Evolutionary conservation across 345 rosid genomes (phyloP).

Genomic region (Populus nigra): DNA sequence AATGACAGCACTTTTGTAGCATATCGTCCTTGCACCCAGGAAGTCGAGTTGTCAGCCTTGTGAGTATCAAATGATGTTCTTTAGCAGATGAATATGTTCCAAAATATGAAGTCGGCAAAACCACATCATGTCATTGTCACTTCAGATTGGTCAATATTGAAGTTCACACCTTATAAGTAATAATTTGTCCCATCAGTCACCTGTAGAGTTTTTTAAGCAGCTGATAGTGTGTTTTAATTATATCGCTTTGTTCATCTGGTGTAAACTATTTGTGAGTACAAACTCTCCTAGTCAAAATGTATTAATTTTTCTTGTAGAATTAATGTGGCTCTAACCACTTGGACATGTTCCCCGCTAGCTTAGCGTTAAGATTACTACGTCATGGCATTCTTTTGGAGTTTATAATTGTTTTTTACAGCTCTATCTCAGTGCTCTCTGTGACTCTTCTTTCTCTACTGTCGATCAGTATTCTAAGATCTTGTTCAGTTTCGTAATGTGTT

Average conservation of each 20-base stretch:
- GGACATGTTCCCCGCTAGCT: not conserved
- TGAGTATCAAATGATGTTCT: constrained; percentile 16
- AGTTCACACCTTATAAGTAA: not conserved
- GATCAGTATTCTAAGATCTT: too few species aligned
- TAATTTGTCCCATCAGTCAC: not conserved
- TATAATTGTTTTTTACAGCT: not conserved
- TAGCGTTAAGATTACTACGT: not conserved
- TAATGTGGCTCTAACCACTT: not conserved
- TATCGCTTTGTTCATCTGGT: not conserved
- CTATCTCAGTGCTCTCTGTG: not conserved
- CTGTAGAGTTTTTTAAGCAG: not conserved
- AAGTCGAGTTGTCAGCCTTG: constrained; percentile 78
- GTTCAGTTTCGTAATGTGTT: too few species aligned
- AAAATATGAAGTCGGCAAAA: not conserved
- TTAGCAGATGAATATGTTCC: not conserved
- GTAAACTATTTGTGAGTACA: not conserved
- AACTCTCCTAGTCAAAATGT: not conserved
- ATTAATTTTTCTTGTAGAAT: not conserved
- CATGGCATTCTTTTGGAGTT: not conserved
- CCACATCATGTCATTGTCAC: not conserved
- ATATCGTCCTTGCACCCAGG: constrained; percentile 72
- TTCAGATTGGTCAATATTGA: not conserved
- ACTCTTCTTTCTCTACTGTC: not conserved
- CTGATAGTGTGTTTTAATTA: not conserved
- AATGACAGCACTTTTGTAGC: constrained; percentile 69